phyloP scores from a whole-genome alignment of 495 filamentous ascomycete genomes.

The Xylaria longipes region DNA sequence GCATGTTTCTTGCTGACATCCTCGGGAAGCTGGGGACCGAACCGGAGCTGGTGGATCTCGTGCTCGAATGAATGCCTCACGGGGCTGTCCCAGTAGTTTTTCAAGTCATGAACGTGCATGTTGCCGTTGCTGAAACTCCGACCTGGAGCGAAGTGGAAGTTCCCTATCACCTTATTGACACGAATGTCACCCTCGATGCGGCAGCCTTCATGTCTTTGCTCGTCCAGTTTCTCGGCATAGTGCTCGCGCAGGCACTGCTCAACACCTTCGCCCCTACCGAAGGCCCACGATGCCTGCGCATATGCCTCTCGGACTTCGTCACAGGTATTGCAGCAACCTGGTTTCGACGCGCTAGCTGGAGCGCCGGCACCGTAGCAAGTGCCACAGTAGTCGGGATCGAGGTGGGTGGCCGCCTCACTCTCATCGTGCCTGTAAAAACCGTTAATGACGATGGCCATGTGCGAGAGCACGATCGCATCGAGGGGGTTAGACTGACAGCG shows the following conservation, averaged over 20 bases:
- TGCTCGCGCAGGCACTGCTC: constrained; percentile 96
- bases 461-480: background rate
- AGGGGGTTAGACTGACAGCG: constrained; percentile 63
- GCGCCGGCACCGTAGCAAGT: constrained; percentile 85
- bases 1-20: constrained; percentile 67
- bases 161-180: constrained; percentile 97
- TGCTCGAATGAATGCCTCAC: constrained; percentile 88
- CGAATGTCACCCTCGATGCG: constrained; percentile 90
- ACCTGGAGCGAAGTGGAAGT: constrained; percentile 98
- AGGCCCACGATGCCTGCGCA: constrained; percentile 85
- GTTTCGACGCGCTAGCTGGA: constrained; percentile 70
- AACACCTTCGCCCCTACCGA: constrained; percentile 87
- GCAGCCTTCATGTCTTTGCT: constrained; percentile 89
- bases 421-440: constrained; percentile 54
- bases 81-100: constrained; percentile 81
- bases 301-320: constrained; percentile 97
- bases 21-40: constrained; percentile 89
- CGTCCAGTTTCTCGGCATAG: constrained; percentile 84
- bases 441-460: constrained; percentile 12
- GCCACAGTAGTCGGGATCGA: constrained; percentile 93
- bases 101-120: constrained; percentile 96
- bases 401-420: constrained; percentile 75
- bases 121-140: constrained; percentile 92
- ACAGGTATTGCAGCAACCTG: constrained; percentile 94
- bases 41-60: constrained; percentile 86